Base-by-base conservation (phyloP, 2,329 filamentous ascomycete genomes). In the Apiospora arundinis region DNA sequence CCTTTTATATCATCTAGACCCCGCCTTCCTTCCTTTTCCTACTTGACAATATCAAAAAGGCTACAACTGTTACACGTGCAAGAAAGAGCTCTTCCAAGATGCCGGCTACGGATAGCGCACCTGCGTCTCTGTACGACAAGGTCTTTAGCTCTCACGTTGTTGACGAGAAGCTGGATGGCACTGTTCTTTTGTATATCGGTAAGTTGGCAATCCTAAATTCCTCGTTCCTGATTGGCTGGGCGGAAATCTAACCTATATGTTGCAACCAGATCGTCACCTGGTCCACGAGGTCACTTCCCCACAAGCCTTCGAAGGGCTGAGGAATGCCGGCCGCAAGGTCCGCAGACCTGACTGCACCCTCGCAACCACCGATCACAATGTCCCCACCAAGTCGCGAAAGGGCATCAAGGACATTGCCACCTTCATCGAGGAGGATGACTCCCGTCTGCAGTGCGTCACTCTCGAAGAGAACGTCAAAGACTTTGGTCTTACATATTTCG, bases 211-310 rank as follows among this genome's bases (percentile, higher is more conserved):
- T 1, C 40, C 40, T 12, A 25, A 18, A 4, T 4, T 67, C 69
- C 70, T 70, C 71, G 63, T 56, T 21, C n/a, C 46, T 42, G 48
- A 37, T 28, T 70, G 21, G 18, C 32, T 40, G 18, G 56, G 4
- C 42, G 16, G 16, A 40, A 40, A 4, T 11, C 32, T 63, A 63
- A 63, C 56, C 56, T 45, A 6, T 18, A 12, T 18, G 65, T 16
- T 45, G 9, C 4, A 45, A 45, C n/a, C n/a, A 95, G 94, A 97
- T 85, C 90, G 96, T 82, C 96, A 99, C 87, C 89, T 99, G 74
- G 95, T 98, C 74, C 96, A 99, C 82, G 96, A 99, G 87, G 96
- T 99, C 81, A 99, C 96, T 78, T 98, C 95, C 78, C 96, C 96
- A 91, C 96, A 98, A 94, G 96, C 96, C 67, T 99, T 98, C 79